Evolutionary conservation across 345 rosid genomes (phyloP), one percentile per base, ranked within the genome.

Genomic region (Streptanthus diversifolius): DNA sequence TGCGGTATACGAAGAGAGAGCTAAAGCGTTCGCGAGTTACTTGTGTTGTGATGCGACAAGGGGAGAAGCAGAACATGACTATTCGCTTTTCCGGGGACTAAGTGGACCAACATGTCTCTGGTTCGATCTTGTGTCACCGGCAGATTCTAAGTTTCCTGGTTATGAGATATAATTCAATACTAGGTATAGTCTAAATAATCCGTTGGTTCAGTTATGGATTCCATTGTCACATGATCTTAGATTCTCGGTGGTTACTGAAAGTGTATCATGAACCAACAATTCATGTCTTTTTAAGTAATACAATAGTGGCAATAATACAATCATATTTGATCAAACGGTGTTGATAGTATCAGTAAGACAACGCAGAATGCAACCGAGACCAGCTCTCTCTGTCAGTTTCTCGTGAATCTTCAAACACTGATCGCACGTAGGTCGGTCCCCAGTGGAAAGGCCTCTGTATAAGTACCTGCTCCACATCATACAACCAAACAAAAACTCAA

Each of bases 381-480:
- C 96, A 79, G 95, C 98, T 84, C 76, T 84, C 83, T 88, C 97
- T 0, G 96, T 89, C 61, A 91, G 82, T 74, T 87, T 91, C 80
- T 88, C 96, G 30, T 93, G 97, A 77, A 93, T 91, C 51, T 86
- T 81, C 14, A 91, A 84, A 80, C 96, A 93, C 54, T 91, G 96
- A 55, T 93, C 96, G 41, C 96, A 95, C 22, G 97, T 89, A 22
- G 97, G 97, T 62, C 95, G 83, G 82, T 93, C 96, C 12, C 92
- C 95, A 8, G 97, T 88, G 9, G 96, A 89, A 78, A 93, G 84
- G 13, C 97, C 96, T 82, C 97, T 84, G 60, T 93, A 89, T 65
- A 88, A 71, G 79, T 91, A 91, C 89, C 93, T 89, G 81, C 56
- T 47, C 25, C 63, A 25, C 57, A 67, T 45, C 30, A 60, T 30